Evolutionary conservation across 2,329 filamentous ascomycete genomes (phyloP).

Genomic region (Trichophyton verrucosum): DNA sequence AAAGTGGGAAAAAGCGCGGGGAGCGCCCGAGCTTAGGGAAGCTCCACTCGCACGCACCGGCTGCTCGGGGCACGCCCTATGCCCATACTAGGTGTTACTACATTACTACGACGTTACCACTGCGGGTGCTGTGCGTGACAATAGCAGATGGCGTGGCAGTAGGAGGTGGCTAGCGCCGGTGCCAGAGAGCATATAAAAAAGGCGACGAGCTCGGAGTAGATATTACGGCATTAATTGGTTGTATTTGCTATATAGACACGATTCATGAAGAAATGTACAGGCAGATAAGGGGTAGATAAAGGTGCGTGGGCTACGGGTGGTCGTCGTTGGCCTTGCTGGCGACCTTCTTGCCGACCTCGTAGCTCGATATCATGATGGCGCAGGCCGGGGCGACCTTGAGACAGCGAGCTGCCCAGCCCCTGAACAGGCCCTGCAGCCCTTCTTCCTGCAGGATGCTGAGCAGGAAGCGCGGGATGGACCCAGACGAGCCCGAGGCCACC

Average conservation of each 20-base stretch:
- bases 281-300: too few species aligned
- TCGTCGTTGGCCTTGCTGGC: slow-evolving; percentile 63
- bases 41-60: background rate
- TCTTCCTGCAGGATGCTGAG: slow-evolving; percentile 83
- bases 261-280: background rate
- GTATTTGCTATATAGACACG: background rate
- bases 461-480: slow-evolving; percentile 67
- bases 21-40: background rate
- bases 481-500: slow-evolving; percentile 32
- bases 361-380: slow-evolving; percentile 98
- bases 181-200: background rate
- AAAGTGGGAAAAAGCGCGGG: background rate
- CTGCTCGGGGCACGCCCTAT: background rate
- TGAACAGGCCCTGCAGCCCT: slow-evolving; percentile 69
- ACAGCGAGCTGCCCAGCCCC: slow-evolving; percentile 80
- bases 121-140: too few species aligned
- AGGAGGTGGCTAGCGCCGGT: background rate
- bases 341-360: slow-evolving; percentile 86
- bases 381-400: slow-evolving; percentile 92
- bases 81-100: too few species aligned
- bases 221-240: too few species aligned
- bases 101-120: too few species aligned
- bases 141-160: background rate
- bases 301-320: slow-evolving; percentile 14
- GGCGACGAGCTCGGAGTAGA: too few species aligned